Evolutionary conservation across 2,329 filamentous ascomycete genomes (phyloP), one percentile per base, ranked within the genome.

Genomic region (Fusarium hainanense): DNA sequence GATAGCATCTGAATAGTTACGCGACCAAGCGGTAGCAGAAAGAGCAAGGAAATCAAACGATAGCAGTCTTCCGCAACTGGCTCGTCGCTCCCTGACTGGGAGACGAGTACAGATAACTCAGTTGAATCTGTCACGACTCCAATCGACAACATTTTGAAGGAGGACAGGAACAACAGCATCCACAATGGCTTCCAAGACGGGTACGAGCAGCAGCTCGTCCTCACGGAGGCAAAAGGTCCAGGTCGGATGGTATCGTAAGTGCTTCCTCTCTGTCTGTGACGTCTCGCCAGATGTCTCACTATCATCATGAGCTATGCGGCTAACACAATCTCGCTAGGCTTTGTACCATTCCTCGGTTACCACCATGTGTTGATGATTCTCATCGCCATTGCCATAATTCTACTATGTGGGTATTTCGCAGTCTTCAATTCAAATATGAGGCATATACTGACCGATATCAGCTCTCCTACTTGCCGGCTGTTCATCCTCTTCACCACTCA

Each of bases 301-400:
- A 10, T 62, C 21, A 2, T 14, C 16, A 34, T 37, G 4, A 25
- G 42, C 14, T 49, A 56, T 52, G 50, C 50, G 54, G 54, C 75
- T 76, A 69, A 79, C 70, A n/a, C 40, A 27, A 40, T 50, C 49
- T 47, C 44, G 41, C 7, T 66, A 90, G 89, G 88, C 77, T 88
- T 87, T 74, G 82, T 92, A 78, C 90, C 90, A 72, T 91, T 92
- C 78, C 84, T 92, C 63, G 90, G 90, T 72, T 91, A 91, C 77
- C 90, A 91, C 78, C 89, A 99, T 89, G 92, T 98, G 71, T 88
- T 99, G 80, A 99, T 99, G 96, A 93, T 99, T 75, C 84, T 99
- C 72, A 97, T 99, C 77, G 94, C 93, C 58, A 85, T 98, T 63
- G 89, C 94, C 47, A 97, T 99, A 77, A 97, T 99, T 80, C 85